Base-by-base conservation (phyloP, 2,329 filamentous ascomycete species). In the Penicillium psychrosexuale region DNA sequence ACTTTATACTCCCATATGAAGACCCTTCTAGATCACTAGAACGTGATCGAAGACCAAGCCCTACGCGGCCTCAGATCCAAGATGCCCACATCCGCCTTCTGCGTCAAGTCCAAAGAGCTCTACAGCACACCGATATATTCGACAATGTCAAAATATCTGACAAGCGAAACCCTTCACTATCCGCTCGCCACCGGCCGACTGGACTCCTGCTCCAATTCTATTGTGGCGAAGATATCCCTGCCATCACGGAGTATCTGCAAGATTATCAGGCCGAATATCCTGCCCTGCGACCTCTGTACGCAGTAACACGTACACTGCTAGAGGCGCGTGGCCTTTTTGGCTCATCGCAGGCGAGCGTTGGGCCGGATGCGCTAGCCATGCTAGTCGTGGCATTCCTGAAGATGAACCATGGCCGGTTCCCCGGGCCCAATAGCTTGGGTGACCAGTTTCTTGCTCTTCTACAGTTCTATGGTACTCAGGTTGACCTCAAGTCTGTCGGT, bases 321-420 rank as follows among this genome's bases (percentile, higher is more conserved):
- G 75, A 81, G 48, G 70, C 79, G 22, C 77, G 80, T 37, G 75
- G 74, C 24, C 66, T 86, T 2, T 74, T 75, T 31, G 77, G 80
- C 49, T 74, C 78, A 17, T 75, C 70, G 51, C 63, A 67, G 3
- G 77, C 78, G n/a, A 80, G 81, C 1, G 68, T 85, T 33, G 77
- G 77, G 15, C 78, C 81, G 0, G 84, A 85, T 62, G 72, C 77
- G 12, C 70, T 84, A 9, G 77, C 83, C 62, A 80, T 84, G 71
- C 80, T 85, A 74, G 68, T 85, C 17, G 78, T 81, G 13, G 80
- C 82, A 5, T 77, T 79, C 28, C 67, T 85, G 28, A 79, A 78
- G 58, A 72, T 78, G 57, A 69, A 69, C 31, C 70, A 74, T 30
- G 70, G 63, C 53, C 62, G 65, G 44, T 72, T 64, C 48, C 57